These are phyloP conservation scores for Porcisia hertigi DNA, from an alignment of 208 protist species.

Conservation along the genomic window DNA sequence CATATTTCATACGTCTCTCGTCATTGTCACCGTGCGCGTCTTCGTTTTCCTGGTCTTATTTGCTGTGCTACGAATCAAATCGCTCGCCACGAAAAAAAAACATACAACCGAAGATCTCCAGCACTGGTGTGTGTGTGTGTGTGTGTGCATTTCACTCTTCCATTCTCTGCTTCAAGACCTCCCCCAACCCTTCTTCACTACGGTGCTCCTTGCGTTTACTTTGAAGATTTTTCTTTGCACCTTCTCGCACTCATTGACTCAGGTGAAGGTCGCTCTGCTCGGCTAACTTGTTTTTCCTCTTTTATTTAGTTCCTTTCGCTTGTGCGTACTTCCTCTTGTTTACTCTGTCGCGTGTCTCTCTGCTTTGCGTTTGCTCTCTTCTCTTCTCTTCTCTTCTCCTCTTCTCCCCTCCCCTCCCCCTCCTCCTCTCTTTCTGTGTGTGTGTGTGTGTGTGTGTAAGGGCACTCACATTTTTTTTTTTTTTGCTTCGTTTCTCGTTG, in stretches of 20 bases:
- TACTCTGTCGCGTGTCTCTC: neutral
- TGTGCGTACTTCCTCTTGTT: neutral
- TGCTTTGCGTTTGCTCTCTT: neutral
- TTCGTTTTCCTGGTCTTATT: neutral
- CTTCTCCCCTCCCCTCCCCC: neutral
- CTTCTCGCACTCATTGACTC: neutral
- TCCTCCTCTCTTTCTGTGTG: too few relatives aligned
- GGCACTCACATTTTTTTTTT: neutral
- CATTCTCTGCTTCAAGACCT: neutral
- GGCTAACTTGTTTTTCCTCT: slow-evolving; percentile 1
- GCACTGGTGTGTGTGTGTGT: neutral
- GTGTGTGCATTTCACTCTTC: neutral
- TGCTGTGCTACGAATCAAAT: neutral
- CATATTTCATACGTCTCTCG: neutral
- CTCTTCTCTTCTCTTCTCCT: neutral
- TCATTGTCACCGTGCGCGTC: neutral
- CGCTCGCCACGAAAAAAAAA: neutral
- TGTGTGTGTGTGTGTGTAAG: neutral
- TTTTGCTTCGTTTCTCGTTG: neutral
- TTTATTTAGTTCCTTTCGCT: slow-evolving; percentile 1
- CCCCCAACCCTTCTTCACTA: neutral
- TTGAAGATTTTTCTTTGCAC: neutral
- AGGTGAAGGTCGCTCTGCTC: neutral
- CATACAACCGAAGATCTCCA: neutral
- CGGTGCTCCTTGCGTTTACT: neutral